phyloP scores from a whole-genome alignment of 2,329 filamentous ascomycete species.

The Aureobasidium leucospermi region DNA sequence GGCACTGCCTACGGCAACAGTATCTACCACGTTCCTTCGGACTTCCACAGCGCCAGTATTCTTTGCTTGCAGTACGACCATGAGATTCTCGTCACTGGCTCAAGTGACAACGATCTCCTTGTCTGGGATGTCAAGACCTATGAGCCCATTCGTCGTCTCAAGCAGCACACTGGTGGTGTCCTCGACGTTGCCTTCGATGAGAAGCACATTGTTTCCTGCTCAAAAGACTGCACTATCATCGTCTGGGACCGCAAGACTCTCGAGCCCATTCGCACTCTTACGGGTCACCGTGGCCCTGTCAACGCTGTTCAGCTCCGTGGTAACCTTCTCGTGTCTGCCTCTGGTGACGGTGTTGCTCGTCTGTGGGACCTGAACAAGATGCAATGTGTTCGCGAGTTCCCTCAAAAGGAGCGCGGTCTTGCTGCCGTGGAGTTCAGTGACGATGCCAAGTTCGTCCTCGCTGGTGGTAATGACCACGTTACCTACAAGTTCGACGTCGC shows the following conservation, averaged over 20 bases:
- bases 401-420: constrained; percentile 82
- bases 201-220: constrained; percentile 90
- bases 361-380: constrained; percentile 92
- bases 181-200: constrained; percentile 91
- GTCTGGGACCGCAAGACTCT: constrained; percentile 86
- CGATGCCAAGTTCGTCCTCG: constrained; percentile 86
- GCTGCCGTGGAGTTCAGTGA: constrained; percentile 95
- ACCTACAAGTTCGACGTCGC: constrained; percentile 96
- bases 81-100: constrained; percentile 87
- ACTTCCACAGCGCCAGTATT: constrained; percentile 85
- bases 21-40: constrained; percentile 39
- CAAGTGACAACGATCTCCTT: constrained; percentile 85
- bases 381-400: constrained; percentile 81
- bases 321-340: constrained; percentile 87
- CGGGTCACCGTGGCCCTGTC: constrained; percentile 83
- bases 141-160: constrained; percentile 68
- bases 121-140: constrained; percentile 82
- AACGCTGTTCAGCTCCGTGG: constrained; percentile 94
- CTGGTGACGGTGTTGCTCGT: constrained; percentile 86
- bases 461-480: constrained; percentile 88
- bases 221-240: constrained; percentile 89
- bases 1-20: constrained; percentile 39
- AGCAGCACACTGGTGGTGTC: constrained; percentile 76
- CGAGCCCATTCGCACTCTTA: constrained; percentile 65
- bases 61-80: constrained; percentile 93